These are phyloP conservation scores for Penicillium egyptiacum DNA, from an alignment of 495 filamentous ascomycete genomes.

Conservation along the genomic window DNA sequence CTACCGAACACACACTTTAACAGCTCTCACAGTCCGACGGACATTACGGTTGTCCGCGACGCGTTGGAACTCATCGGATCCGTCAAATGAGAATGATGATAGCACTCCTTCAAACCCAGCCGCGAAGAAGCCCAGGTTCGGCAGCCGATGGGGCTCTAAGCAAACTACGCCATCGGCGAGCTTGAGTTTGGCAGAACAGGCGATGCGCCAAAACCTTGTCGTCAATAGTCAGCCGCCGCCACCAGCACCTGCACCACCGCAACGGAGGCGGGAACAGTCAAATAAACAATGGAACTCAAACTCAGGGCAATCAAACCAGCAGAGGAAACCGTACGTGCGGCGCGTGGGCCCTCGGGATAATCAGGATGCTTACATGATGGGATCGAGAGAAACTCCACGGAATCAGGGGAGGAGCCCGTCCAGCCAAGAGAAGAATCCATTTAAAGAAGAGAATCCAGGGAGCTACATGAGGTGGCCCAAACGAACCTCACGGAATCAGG, in stretches of 20 bases:
- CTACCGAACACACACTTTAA: slow-evolving; percentile 22
- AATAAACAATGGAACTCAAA: not conserved
- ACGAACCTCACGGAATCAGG: not conserved
- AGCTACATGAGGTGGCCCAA: not conserved
- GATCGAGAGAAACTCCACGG: not conserved
- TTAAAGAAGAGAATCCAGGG: not conserved
- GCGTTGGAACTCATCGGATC: slow-evolving; percentile 25
- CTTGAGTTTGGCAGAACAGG: slow-evolving; percentile 39
- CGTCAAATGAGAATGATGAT: slow-evolving; percentile 17
- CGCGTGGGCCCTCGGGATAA: not conserved
- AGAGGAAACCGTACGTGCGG: not conserved
- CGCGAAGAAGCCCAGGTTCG: slow-evolving; percentile 24
- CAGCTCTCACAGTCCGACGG: slow-evolving; percentile 25
- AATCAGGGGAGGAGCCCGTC: not conserved
- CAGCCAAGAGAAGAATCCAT: not conserved
- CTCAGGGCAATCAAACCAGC: not conserved
- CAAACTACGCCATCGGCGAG: slow-evolving; percentile 23
- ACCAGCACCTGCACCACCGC: slow-evolving; percentile 2
- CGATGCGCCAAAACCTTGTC: slow-evolving; percentile 35
- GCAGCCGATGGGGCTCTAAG: slow-evolving; percentile 27
- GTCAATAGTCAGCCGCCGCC: slow-evolving; percentile 16
- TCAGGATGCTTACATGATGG: not conserved
- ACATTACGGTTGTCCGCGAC: slow-evolving; percentile 33
- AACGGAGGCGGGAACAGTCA: not conserved
- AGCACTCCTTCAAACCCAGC: slow-evolving; percentile 4